A percentile compares a stretch with the other conserved stretches of the same genome.
Evolutionary conservation across 2,329 filamentous ascomycete species (phyloP).

Genomic region (Fusarium sp.): DNA sequence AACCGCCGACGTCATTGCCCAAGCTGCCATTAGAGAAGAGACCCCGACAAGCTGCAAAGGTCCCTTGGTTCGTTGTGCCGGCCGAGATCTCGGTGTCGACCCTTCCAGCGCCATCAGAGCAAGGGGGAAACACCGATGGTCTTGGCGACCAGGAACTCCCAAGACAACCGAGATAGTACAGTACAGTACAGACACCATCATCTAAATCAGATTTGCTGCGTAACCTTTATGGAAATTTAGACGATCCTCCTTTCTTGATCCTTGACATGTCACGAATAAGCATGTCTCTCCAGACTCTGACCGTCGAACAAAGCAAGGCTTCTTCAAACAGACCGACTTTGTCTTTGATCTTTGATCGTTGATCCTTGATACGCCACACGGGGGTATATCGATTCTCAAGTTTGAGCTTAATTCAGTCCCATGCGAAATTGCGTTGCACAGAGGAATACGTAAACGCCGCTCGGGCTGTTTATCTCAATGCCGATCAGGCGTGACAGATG

Average conservation of each 20-base stretch:
- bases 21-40: background rate
- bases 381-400: constrained; percentile 17
- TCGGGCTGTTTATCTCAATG: constrained; percentile 29
- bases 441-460: constrained; percentile 21
- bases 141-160: constrained; percentile 40
- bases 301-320: background rate
- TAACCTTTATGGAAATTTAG: constrained; percentile 23
- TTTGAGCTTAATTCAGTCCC: constrained; percentile 28
- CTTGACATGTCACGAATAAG: background rate
- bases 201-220: constrained; percentile 22
- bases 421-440: constrained; percentile 31
- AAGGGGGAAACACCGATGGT: constrained; percentile 35
- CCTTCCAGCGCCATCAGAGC: constrained; percentile 25
- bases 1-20: background rate
- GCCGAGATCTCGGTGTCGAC: constrained; percentile 36
- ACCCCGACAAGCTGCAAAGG: background rate
- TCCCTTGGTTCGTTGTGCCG: constrained; percentile 36
- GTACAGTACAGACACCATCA: constrained; percentile 25
- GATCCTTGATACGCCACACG: constrained; percentile 8
- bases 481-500: constrained; percentile 33
- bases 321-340: constrained; percentile 29
- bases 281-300: constrained; percentile 1
- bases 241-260: constrained; percentile 20
- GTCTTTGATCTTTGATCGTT: background rate
- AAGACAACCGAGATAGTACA: constrained; percentile 17